phyloP scores from a whole-genome alignment of 768 basidiomycete species.

The Xerocomus spinulosus region DNA sequence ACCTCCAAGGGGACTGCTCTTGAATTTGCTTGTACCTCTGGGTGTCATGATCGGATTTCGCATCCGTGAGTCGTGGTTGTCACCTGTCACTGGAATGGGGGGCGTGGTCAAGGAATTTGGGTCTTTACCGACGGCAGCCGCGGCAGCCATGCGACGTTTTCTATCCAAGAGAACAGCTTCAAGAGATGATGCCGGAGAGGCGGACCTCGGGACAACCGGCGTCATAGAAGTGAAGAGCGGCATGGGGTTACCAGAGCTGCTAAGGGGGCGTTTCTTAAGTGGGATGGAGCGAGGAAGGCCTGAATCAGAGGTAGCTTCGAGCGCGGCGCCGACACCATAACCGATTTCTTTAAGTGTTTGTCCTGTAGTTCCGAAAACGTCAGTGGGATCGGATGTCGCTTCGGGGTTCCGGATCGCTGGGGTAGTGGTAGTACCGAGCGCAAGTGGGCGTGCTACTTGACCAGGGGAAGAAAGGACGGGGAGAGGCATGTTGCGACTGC shows the following conservation, averaged over 20 bases:
- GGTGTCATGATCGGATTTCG: conserved; percentile 16
- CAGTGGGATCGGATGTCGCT: not conserved
- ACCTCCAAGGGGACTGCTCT: conserved; percentile 65
- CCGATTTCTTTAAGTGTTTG: not conserved
- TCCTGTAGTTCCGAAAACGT: conserved; percentile 3
- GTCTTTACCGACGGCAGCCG: conserved; percentile 20
- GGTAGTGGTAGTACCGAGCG: not conserved
- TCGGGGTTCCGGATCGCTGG: not conserved
- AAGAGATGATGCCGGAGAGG: conserved; percentile 52
- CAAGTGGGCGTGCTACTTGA: not conserved
- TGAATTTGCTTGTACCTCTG: conserved; percentile 58
- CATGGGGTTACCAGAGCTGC: conserved; percentile 8
- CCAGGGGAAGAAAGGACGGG: conserved; percentile 5
- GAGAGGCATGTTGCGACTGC: conserved; percentile 20
- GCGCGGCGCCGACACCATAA: not conserved
- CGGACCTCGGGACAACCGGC: conserved; percentile 29
- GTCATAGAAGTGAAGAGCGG: conserved; percentile 13
- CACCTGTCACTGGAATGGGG: conserved; percentile 4
- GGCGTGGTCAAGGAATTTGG: conserved; percentile 1
- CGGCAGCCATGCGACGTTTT: conserved; percentile 46
- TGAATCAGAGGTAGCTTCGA: not conserved
- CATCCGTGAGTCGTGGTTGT: conserved; percentile 16
- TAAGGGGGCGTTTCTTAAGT: conserved; percentile 16
- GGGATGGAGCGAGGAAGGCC: not conserved
- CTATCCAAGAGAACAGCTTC: conserved; percentile 67